phyloP scores from a whole-genome alignment of 768 basidiomycete species.

The Daedaleopsis sinensis region DNA sequence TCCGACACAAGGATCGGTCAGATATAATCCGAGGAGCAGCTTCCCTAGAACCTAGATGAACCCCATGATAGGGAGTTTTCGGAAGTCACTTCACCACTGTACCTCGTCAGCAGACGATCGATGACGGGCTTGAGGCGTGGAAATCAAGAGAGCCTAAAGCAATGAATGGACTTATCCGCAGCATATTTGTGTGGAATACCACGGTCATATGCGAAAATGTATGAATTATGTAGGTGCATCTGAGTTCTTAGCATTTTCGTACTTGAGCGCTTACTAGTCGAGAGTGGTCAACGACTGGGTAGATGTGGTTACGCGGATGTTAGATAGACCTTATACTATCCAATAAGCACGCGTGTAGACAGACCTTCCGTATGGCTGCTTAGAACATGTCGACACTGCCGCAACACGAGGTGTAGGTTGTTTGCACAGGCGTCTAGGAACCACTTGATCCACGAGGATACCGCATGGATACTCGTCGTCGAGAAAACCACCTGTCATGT shows the following conservation, averaged over 20 bases:
- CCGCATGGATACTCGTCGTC: not conserved
- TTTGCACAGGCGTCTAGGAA: not conserved
- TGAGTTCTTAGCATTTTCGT: no score
- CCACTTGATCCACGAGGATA: not conserved
- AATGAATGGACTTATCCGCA: not conserved
- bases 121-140: not conserved
- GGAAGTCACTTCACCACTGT: not conserved
- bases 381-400: no score
- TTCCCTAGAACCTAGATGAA: not conserved
- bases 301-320: no score
- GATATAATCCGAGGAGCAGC: not conserved
- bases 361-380: no score
- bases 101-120: not conserved
- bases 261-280: not conserved
- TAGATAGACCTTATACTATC: no score
- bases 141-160: not conserved
- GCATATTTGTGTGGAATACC: not conserved
- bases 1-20: not conserved
- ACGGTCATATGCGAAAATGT: not conserved
- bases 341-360: no score
- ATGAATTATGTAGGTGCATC: not conserved
- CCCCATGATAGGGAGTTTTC: not conserved
- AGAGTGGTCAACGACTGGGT: not conserved
- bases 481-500: not conserved
- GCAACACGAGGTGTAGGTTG: not conserved